Evolutionary conservation across 768 basidiomycete genomes (phyloP), one percentile per base, ranked within the genome.

Genomic region (Crepidotus variabilis): DNA sequence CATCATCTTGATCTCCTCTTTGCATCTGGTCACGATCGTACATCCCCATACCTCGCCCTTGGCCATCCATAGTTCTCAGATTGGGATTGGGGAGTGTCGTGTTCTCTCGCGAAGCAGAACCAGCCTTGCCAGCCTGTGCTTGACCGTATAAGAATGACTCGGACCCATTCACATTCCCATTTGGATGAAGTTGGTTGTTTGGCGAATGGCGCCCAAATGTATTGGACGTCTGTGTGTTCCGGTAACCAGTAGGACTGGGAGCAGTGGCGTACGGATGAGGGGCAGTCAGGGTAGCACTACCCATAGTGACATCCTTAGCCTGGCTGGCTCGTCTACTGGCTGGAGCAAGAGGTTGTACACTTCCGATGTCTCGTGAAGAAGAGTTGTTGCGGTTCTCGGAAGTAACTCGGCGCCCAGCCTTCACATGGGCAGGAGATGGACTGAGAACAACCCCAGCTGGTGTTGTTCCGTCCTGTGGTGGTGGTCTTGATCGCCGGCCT

Each of bases 241-340:
- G 83, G 65, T 84, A 85, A 2, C 80, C 82, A 45, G 75, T 79
- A 1, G 82, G 73, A 55, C 77, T 81, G 6, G 85, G 82, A 6
- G 84, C 81, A 34, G 81, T 76, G 8, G 88, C 90, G 55, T 91
- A 92, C 32, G 90, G 90, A 65, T 92, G 90, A 28, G 85, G 78
- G 8, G 78, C 73, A 18, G 78, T 71, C 39, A 86, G 75, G 9
- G 77, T 78, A 3, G 71, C 60, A 55, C 72, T 75, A 16, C 58
- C 65, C 24, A 70, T 63, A 21, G 74, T 73, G 28, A 81, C 79
- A 53, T 79, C 74, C 53, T 80, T 81, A 51, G 81, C 82, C 65
- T 88, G 86, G 64, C 89, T 90, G 2, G 78, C 78, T 36, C 90
- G 82, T 51, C 88, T 80, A 63, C 84, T 84, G 7, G 78, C 75